Evolutionary conservation across 2,329 filamentous ascomycete genomes (phyloP).

Genomic region (Cordyceps fumosorosea): DNA sequence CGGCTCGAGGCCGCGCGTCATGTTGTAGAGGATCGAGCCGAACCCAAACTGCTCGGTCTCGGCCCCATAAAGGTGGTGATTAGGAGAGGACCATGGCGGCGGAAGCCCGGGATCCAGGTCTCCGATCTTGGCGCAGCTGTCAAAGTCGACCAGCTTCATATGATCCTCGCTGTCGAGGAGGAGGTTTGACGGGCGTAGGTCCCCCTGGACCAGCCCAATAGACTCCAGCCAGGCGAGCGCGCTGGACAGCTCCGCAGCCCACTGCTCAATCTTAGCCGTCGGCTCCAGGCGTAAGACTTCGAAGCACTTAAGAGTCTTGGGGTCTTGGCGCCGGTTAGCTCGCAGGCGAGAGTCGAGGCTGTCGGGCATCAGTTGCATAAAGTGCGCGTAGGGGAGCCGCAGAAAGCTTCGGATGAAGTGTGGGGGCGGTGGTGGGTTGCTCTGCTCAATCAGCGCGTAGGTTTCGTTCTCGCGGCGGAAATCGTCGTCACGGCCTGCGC

Average conservation of each 20-base stretch:
- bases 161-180: constrained; percentile 1
- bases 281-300: constrained; percentile 1
- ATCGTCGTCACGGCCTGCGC: neutral
- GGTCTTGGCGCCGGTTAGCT: neutral
- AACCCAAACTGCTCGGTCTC: constrained; percentile 2
- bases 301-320: neutral
- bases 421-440: neutral
- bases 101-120: neutral
- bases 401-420: constrained; percentile 5
- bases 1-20: constrained; percentile 2
- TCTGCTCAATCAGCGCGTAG: constrained; percentile 2
- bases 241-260: constrained; percentile 12
- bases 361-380: neutral
- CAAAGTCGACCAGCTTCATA: constrained; percentile 1
- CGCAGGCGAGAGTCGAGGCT: neutral
- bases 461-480: constrained; percentile 4
- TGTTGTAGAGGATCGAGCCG: constrained; percentile 6
- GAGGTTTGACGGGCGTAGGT: constrained; percentile 1
- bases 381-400: constrained; percentile 1
- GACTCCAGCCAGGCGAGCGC: constrained; percentile 11
- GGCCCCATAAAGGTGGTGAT: neutral
- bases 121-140: constrained; percentile 3
- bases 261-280: constrained; percentile 7
- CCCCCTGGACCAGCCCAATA: neutral
- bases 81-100: neutral